Percentiles rank a stretch among this genome's conserved stretches.
Conservation (phyloP, 1,284 basidiomycete species). For the Ustilago esculenta region DNA sequence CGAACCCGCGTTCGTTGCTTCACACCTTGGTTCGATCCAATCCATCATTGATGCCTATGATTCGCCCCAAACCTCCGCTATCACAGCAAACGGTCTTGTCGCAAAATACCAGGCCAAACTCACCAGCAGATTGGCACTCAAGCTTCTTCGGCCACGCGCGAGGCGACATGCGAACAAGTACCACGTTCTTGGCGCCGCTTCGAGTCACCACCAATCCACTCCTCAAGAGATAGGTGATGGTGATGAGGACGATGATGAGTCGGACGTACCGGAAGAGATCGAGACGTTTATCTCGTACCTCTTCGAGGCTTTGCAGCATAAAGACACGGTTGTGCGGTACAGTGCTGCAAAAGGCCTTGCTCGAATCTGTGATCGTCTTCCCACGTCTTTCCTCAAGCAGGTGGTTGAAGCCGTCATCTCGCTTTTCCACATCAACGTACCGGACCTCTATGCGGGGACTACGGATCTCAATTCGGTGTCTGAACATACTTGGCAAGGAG, state of each 20-base stretch:
- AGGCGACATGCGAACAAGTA: slow-evolving; percentile 23
- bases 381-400: slow-evolving; percentile 78
- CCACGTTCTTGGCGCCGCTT: slow-evolving; percentile 12
- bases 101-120: slow-evolving; percentile 63
- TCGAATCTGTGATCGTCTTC: slow-evolving; percentile 82
- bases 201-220: too few relatives aligned
- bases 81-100: slow-evolving; percentile 45
- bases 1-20: slow-evolving; percentile 38
- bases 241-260: slow-evolving; percentile 67
- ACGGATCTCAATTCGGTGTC: slow-evolving; percentile 73
- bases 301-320: slow-evolving; percentile 81
- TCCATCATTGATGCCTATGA: slow-evolving; percentile 55
- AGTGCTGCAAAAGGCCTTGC: slow-evolving; percentile 93
- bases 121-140: slow-evolving; percentile 54
- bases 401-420: slow-evolving; percentile 81
- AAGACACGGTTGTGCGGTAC: slow-evolving; percentile 96
- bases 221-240: background rate
- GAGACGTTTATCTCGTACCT: slow-evolving; percentile 81
- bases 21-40: slow-evolving; percentile 34
- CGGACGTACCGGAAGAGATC: slow-evolving; percentile 83
- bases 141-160: slow-evolving; percentile 46
- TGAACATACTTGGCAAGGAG: slow-evolving; percentile 93
- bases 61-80: slow-evolving; percentile 63
- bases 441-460: slow-evolving; percentile 73
- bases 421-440: slow-evolving; percentile 74